phyloP scores from a whole-genome alignment of 371 early-diverging fungal genomes.

The Lichtheimia ramosa region DNA sequence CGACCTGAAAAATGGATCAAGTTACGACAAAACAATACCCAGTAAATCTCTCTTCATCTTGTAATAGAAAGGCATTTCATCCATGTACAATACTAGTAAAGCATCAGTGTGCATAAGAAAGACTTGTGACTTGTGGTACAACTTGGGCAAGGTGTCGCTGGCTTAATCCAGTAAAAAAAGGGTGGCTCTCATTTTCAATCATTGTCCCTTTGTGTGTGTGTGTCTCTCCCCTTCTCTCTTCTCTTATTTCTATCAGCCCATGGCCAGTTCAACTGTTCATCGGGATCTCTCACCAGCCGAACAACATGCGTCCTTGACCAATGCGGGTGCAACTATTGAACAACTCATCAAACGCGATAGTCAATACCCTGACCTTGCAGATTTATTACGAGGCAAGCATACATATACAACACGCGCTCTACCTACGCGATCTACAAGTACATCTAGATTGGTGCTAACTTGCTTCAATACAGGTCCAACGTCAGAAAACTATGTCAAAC shows the following conservation, averaged over 20 bases:
- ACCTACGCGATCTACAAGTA: not conserved
- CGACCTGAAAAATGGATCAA: slow-evolving; percentile 6
- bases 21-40: not conserved
- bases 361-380: slow-evolving; percentile 49
- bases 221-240: no score
- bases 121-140: no score
- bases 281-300: not conserved
- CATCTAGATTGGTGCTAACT: not conserved
- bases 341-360: slow-evolving; percentile 43
- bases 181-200: no score
- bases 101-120: no score
- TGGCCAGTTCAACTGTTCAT: no score
- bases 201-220: no score
- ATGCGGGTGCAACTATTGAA: slow-evolving; percentile 43
- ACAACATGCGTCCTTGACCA: slow-evolving; percentile 1
- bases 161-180: no score
- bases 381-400: slow-evolving; percentile 33
- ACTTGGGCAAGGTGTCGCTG: no score
- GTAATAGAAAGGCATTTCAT: no score
- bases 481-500: slow-evolving; percentile 14
- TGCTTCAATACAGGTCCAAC: slow-evolving; percentile 10
- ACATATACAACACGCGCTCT: not conserved
- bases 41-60: no score
- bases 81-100: no score
- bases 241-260: no score